Conservation (phyloP, 495 filamentous ascomycete genomes). For the Penicillium malachiteum region DNA sequence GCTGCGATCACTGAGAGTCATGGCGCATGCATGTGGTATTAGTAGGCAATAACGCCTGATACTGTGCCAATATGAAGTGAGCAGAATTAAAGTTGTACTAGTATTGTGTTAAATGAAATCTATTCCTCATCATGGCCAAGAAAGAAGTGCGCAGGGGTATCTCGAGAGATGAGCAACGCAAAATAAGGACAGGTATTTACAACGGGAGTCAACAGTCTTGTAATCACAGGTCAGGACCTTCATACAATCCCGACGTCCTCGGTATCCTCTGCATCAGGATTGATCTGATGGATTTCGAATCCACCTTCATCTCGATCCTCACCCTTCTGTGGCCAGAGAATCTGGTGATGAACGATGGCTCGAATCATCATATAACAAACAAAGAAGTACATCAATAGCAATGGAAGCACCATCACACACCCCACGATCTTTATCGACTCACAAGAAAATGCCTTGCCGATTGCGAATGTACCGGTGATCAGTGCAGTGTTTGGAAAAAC, state of each 20-base stretch:
- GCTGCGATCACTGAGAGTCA: too few relatives aligned
- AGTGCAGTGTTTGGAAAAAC: conserved; percentile 84
- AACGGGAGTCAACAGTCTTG: too few relatives aligned
- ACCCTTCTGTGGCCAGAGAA: conserved; percentile 72
- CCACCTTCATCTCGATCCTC: conserved; percentile 64
- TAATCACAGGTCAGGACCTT: too few relatives aligned
- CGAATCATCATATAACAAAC: conserved; percentile 70
- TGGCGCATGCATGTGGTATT: too few relatives aligned
- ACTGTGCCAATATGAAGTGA: too few relatives aligned
- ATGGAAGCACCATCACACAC: conserved; percentile 58
- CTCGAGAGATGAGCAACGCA: too few relatives aligned
- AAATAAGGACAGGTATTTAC: too few relatives aligned
- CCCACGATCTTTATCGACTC: conserved; percentile 64
- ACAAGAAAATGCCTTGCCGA: conserved; percentile 64
- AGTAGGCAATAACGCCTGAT: too few relatives aligned
- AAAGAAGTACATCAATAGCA: conserved; percentile 68
- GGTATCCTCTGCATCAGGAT: conserved; percentile 17
- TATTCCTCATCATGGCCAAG: too few relatives aligned
- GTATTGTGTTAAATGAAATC: too few relatives aligned
- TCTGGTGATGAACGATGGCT: conserved; percentile 60
- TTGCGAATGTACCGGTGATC: conserved; percentile 68
- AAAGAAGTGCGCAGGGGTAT: too few relatives aligned
- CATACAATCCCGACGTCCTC: background rate
- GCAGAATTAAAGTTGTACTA: too few relatives aligned
- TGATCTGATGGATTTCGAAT: conserved; percentile 43